Evolutionary conservation across 1,284 basidiomycete species (phyloP).

Genomic region (Trichosporon coremiiforme): DNA sequence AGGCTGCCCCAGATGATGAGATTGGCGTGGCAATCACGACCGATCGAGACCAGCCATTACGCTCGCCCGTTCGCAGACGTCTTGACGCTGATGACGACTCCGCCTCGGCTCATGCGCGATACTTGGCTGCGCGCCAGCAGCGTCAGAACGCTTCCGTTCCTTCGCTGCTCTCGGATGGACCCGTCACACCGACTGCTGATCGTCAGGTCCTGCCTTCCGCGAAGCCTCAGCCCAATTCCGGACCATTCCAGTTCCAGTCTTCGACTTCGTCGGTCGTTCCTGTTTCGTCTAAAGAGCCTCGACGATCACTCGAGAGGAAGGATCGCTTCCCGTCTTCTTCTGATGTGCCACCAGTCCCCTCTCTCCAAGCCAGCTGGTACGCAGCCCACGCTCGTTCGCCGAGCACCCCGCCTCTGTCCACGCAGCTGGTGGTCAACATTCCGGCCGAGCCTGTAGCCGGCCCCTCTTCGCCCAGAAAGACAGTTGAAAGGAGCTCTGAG

Average conservation of each 20-base stretch:
- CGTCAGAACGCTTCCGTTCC: conserved; percentile 27
- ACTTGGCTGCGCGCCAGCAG: conserved; percentile 48
- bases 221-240: background rate
- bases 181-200: background rate
- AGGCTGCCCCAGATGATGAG: conserved; percentile 28
- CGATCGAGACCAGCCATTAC: conserved; percentile 7
- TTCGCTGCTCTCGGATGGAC: conserved; percentile 8
- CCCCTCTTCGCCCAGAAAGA: background rate
- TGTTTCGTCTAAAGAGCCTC: background rate
- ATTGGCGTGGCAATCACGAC: conserved; percentile 46
- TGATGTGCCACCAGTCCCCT: background rate
- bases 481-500: background rate
- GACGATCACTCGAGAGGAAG: background rate
- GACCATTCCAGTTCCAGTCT: conserved; percentile 5
- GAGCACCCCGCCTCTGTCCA: conserved; percentile 1
- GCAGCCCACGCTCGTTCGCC: background rate
- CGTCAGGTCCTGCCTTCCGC: background rate
- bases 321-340: background rate
- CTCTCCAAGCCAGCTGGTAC: conserved; percentile 6
- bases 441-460: background rate
- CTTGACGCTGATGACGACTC: conserved; percentile 23
- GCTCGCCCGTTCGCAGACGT: conserved; percentile 1
- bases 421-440: conserved; percentile 2
- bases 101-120: conserved; percentile 41
- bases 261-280: background rate